phyloP scores from a whole-genome alignment of 1,139 yeast species.

The Torulaspora pretoriensis region DNA sequence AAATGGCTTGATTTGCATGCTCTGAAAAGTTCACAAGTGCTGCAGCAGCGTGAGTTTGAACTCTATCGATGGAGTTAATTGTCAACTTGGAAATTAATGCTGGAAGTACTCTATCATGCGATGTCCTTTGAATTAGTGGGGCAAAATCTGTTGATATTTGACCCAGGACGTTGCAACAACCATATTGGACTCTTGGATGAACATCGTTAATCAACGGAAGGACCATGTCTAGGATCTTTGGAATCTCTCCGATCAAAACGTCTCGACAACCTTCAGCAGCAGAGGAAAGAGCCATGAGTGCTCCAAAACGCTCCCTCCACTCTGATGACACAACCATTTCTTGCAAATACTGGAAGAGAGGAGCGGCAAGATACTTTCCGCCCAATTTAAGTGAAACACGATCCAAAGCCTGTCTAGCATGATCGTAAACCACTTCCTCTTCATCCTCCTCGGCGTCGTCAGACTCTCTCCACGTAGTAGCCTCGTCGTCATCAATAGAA shows the following conservation, averaged over 20 bases:
- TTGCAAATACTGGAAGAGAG: conserved; percentile 82
- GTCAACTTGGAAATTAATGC: conserved; percentile 80
- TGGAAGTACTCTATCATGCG: conserved; percentile 77
- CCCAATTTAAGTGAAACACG: conserved; percentile 80
- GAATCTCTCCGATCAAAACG: conserved; percentile 76
- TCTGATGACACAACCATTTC: conserved; percentile 67
- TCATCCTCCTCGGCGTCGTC: conserved; percentile 78
- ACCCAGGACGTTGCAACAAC: conserved; percentile 94
- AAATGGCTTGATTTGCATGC: conserved; percentile 77
- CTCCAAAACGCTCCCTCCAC: conserved; percentile 97
- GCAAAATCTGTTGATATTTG: conserved; percentile 98
- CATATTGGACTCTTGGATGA: conserved; percentile 94
- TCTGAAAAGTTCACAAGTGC: conserved; percentile 94
- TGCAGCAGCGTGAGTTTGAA: conserved; percentile 98
- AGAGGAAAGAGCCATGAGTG: conserved; percentile 91
- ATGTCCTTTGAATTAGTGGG: conserved; percentile 74
- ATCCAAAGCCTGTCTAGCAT: conserved; percentile 91
- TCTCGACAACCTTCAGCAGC: conserved; percentile 98
- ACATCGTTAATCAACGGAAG: conserved; percentile 76
- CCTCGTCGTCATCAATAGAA: conserved; percentile 77
- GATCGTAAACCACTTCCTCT: conserved; percentile 82
- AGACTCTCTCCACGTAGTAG: conserved; percentile 81
- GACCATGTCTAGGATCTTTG: conserved; percentile 75
- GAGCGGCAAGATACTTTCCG: conserved; percentile 79
- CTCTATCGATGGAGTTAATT: conserved; percentile 72